A percentile compares a stretch with the other conserved stretches of the same genome.
Conservation (phyloP, 108 stramenopile genomes). For the Cylindrotheca fusiformis region DNA sequence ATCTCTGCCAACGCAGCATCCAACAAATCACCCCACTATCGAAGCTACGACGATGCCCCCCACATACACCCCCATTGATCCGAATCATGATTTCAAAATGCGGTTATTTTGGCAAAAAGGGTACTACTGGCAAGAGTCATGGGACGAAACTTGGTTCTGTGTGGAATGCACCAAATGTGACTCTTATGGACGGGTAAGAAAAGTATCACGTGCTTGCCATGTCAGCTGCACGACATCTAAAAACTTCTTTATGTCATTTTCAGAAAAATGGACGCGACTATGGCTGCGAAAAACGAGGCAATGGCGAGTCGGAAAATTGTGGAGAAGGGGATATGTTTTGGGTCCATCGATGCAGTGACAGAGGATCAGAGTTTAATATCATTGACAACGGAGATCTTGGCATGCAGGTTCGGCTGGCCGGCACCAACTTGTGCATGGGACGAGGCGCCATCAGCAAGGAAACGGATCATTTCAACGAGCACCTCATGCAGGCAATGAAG, state of each 20-base stretch:
- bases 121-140: conserved; percentile 62
- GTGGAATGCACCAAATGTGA: background rate
- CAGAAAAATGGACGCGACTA: background rate
- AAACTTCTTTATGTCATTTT: background rate
- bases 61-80: background rate
- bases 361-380: background rate
- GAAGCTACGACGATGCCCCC: background rate
- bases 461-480: background rate
- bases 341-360: background rate
- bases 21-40: background rate
- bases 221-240: background rate
- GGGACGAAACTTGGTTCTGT: background rate
- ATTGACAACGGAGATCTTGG: background rate
- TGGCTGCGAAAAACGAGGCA: background rate
- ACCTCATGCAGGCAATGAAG: background rate
- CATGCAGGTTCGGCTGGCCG: background rate
- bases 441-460: background rate
- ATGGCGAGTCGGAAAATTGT: background rate
- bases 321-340: background rate
- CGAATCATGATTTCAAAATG: conserved; percentile 23
- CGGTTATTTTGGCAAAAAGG: conserved; percentile 55
- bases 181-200: background rate
- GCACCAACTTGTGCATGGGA: background rate
- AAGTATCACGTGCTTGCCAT: too few relatives aligned
- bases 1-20: background rate